Evolutionary conservation across 345 rosid species (phyloP).

Genomic region (Syzygium aqueum): DNA sequence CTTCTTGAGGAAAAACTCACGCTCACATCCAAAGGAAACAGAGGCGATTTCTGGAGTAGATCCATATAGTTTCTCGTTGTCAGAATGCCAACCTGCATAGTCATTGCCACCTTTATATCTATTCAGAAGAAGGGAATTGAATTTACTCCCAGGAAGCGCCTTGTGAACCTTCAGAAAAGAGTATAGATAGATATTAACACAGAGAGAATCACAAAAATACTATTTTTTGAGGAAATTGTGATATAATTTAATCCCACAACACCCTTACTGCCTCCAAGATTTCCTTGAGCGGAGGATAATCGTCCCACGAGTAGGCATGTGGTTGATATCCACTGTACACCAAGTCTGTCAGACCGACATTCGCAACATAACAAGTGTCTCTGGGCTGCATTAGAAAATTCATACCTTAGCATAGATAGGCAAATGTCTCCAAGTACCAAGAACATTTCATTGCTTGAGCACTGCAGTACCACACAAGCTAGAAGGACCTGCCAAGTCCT

Average conservation of each 20-base stretch:
- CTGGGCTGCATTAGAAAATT: conserved; percentile 43
- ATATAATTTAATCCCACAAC: neutral
- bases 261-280: conserved; percentile 54
- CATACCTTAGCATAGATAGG: neutral
- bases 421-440: neutral
- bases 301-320: conserved; percentile 64
- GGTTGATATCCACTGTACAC: conserved; percentile 76
- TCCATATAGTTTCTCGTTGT: conserved; percentile 91
- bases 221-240: neutral
- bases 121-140: conserved; percentile 82
- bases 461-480: neutral
- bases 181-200: neutral
- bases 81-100: conserved; percentile 88
- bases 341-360: conserved; percentile 46
- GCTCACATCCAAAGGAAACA: conserved; percentile 83
- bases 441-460: neutral
- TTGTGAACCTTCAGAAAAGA: conserved; percentile 47
- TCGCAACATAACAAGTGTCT: conserved; percentile 76
- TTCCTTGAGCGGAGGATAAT: conserved; percentile 71
- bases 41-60: conserved; percentile 81
- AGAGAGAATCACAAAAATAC: neutral
- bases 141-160: conserved; percentile 74
- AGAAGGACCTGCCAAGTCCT: neutral
- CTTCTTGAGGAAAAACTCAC: conserved; percentile 75
- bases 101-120: conserved; percentile 78